Evolutionary conservation across 2,329 filamentous ascomycete species (phyloP), one percentile per base, ranked within the genome.

Genomic region (Aureobasidium sp.): DNA sequence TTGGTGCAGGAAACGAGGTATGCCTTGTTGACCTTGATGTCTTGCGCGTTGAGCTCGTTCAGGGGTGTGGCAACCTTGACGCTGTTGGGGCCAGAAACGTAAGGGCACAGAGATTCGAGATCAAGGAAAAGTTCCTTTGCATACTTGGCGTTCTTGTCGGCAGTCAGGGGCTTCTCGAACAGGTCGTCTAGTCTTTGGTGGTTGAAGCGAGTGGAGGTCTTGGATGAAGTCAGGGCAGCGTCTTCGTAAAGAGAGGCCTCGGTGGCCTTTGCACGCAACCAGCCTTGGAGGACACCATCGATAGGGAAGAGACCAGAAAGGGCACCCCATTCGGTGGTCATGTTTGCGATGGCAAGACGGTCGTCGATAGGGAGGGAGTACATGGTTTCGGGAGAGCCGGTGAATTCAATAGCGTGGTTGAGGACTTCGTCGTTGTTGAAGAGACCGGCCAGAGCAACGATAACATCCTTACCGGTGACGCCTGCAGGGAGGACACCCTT

Each of bases 1-100:
- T 97, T 97, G 6, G 93, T 97, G 78, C 93, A 97, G 0, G 87
- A 91, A 0, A 97, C 87, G 0, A 97, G 79, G 72, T 96, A 97
- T 0, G 90, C 91, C 71, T 89, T 91, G 77, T 97, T 77, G 24
- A 97, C 75, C 53, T 84, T 81, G 72, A 97, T 96, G 66, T 89
- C 77, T 70, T 93, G 79, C 0, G 82, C 71, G 68, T 88, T 87
- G 0, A 97, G 82, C 35, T 93, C 85, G 5, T 79, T 76, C 0
- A 97, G 74, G 0, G 93, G 90, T 0, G 87, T 96, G 0, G 88
- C 85, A 0, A 96, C 78, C 74, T 97, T 97, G 70, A 96, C 91
- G 0, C 89, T 92, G 76, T 97, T 96, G 0, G 93, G 93, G 0
- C 93, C 92, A 0, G 91, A 82, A 11, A 97, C 86, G 62, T 89